Evolutionary conservation across 257 asterid species (phyloP), one percentile per base, ranked within the genome.

Genomic region (Nicotiana sylvestris): DNA sequence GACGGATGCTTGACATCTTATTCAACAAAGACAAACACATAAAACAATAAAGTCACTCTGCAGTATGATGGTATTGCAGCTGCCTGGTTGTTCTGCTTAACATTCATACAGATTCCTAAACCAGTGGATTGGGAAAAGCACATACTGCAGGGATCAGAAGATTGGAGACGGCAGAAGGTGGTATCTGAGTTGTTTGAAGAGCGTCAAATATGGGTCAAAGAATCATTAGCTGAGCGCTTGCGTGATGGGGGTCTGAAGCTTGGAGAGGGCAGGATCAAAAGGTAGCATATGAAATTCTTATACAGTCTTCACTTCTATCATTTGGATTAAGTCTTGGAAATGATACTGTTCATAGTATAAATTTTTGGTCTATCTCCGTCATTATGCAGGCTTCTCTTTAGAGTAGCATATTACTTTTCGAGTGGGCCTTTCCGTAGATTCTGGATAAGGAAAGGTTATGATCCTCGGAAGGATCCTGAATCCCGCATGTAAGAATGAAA

Each of bases 401-500:
- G 95, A 84, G 95, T 89, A 39, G 97, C 97, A 83, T 96, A 96
- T 86, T 96, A 96, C 87, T 96, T 96, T 88, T 89, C 95, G 81
- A 93, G 90, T 81, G 98, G 98, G 74, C 99, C 99, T 70, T 96
- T 88, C 87, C 90, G 88, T 84, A 90, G 97, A 85, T 92, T 96
- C 89, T 94, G 93, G 93, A 92, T 96, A 83, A 92, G 92, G 88
- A 96, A 96, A 89, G 98, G 99, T 86, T 96, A 94, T 77, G 99
- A 96, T 89, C 99, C 98, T 80, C 97, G 99, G 85, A 89, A 87
- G 85, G 99, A 96, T 86, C 95, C 98, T 13, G 98, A 94, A 86
- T 94, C 99, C 79, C 93, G 98, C 89, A 89, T 93, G 98, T 95
- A 85, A 91, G 97, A 82, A 37, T 82, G 67, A 68, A 61, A 51